Evolutionary conservation across 257 asterid species (phyloP).

Genomic region (Scutellaria galericulata): DNA sequence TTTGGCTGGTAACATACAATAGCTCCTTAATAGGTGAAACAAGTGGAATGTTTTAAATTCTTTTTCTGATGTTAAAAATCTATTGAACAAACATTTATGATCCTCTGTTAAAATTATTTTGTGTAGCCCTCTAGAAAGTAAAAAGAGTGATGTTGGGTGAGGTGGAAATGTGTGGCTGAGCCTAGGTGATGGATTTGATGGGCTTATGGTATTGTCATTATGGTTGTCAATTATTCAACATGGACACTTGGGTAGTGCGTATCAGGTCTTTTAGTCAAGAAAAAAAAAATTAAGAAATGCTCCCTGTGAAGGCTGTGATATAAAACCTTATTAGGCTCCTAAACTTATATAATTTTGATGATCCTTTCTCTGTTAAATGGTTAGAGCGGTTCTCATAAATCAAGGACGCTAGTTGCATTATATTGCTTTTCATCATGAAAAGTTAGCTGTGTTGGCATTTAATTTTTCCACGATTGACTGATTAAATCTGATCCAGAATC

Average conservation of each 20-base stretch:
- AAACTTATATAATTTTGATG: not conserved
- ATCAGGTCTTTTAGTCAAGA: not conserved
- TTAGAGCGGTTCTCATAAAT: not conserved
- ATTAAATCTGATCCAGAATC: not conserved
- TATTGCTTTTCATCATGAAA: not conserved
- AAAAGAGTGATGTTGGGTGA: slow-evolving; percentile 8
- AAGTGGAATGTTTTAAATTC: slow-evolving; percentile 19
- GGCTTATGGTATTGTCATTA: not conserved
- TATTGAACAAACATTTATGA: not conserved
- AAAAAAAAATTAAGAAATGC: not conserved
- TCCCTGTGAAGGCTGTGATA: not conserved
- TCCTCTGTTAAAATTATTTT: not conserved
- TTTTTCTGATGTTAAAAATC: not conserved
- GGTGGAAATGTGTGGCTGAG: not conserved
- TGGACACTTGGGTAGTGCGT: not conserved
- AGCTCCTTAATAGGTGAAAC: slow-evolving; percentile 32
- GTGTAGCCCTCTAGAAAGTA: slow-evolving; percentile 7
- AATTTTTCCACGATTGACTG: not conserved
- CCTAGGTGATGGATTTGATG: slow-evolving; percentile 20
- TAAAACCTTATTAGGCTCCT: too few relatives aligned
- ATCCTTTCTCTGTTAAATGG: not conserved
- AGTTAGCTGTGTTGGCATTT: not conserved
- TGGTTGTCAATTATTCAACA: not conserved
- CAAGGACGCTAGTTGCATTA: not conserved
- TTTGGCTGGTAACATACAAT: slow-evolving; percentile 72